Evolutionary conservation across 345 rosid genomes (phyloP).

Genomic region (Boechera retrofracta): DNA sequence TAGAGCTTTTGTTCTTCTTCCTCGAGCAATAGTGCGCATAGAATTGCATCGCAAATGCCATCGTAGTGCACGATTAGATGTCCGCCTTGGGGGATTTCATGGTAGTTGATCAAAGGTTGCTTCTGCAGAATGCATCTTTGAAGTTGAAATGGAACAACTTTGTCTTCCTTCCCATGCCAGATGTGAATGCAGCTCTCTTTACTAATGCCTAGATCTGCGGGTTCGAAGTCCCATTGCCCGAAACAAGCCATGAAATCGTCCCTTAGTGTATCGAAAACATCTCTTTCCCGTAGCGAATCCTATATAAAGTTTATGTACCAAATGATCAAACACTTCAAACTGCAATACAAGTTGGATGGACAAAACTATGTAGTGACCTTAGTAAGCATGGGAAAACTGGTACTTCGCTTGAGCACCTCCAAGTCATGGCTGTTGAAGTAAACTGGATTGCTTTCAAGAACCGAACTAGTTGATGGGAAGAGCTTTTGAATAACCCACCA

Average conservation of each 20-base stretch:
- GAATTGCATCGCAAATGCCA: conserved; percentile 68
- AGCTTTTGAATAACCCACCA: conserved; percentile 82
- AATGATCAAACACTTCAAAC: not conserved
- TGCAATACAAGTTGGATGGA: not conserved
- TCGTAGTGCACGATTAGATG: conserved; percentile 78
- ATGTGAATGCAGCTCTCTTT: conserved; percentile 61
- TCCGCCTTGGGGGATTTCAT: conserved; percentile 85
- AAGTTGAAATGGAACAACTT: conserved; percentile 79
- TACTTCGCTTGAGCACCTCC: conserved; percentile 61
- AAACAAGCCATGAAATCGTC: conserved; percentile 61
- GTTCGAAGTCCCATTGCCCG: conserved; percentile 92
- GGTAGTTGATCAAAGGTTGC: conserved; percentile 79
- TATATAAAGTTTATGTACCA: conserved; percentile 16
- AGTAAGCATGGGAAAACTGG: conserved; percentile 87
- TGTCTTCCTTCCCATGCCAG: conserved; percentile 89
- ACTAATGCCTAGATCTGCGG: conserved; percentile 53
- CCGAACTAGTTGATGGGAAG: conserved; percentile 60
- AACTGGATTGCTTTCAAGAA: conserved; percentile 60
- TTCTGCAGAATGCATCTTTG: conserved; percentile 63
- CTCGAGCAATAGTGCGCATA: conserved; percentile 62
- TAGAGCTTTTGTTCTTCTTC: conserved; percentile 54
- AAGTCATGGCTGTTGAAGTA: conserved; percentile 72
- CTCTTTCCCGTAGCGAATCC: conserved; percentile 59
- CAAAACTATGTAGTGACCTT: conserved; percentile 50
- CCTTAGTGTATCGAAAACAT: conserved; percentile 64